Evolutionary conservation across 2,329 filamentous ascomycete genomes (phyloP).

Genomic region (Beauveria sp.): DNA sequence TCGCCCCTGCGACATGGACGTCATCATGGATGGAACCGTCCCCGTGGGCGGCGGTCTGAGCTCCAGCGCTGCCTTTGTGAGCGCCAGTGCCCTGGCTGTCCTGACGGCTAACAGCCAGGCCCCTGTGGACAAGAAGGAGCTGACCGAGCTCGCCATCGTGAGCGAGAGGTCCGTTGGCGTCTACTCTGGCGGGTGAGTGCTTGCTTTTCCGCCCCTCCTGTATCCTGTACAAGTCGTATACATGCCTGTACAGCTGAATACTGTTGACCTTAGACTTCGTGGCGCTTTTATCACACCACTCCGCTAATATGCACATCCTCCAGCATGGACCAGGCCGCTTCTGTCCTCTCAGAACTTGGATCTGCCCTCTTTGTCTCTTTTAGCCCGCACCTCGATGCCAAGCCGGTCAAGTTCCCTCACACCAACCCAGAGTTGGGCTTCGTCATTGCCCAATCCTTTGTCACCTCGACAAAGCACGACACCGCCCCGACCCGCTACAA

Average conservation of each 20-base stretch:
- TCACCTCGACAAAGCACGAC: constrained; percentile 89
- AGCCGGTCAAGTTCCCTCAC: constrained; percentile 73
- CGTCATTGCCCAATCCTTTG: constrained; percentile 88
- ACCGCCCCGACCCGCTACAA: constrained; percentile 95
- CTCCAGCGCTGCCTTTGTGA: constrained; percentile 90
- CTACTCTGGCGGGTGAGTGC: constrained; percentile 78
- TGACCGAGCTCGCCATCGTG: constrained; percentile 89
- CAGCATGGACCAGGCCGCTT: constrained; percentile 96
- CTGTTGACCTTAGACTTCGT: background rate
- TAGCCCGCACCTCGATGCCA: constrained; percentile 66
- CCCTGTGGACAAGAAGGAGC: constrained; percentile 78
- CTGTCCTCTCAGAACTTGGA: constrained; percentile 81
- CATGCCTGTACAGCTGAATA: background rate
- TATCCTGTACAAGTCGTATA: background rate
- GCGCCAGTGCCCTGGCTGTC: constrained; percentile 79
- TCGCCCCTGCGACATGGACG: constrained; percentile 66
- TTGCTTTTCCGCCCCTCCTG: background rate
- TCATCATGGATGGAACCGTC: constrained; percentile 86
- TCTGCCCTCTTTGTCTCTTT: constrained; percentile 89
- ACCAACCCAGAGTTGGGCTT: constrained; percentile 81
- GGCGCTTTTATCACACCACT: background rate
- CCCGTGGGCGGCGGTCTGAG: constrained; percentile 87
- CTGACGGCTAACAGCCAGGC: constrained; percentile 76
- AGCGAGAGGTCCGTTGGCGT: constrained; percentile 92
- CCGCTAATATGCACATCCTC: background rate